A percentile compares a stretch with the other conserved stretches of the same genome.
These are phyloP conservation scores for Sordaria brevicollis DNA, from an alignment of 495 filamentous ascomycete genomes.

Conservation along the genomic window DNA sequence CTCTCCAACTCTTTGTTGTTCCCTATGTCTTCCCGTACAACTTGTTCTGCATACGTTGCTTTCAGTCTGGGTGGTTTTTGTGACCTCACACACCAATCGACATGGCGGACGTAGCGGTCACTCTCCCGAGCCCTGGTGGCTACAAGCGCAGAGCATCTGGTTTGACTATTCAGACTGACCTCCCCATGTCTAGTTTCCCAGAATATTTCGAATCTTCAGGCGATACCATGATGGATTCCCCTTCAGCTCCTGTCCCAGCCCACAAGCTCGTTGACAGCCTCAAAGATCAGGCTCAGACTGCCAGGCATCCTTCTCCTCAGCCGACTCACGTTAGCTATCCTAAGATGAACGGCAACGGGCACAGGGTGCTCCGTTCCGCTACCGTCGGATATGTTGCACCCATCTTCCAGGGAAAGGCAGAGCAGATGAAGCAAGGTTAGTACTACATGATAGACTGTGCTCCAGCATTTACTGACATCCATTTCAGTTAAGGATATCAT, in stretches of 20 bases:
- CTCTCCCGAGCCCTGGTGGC: slow-evolving; percentile 7
- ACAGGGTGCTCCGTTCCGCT: slow-evolving; percentile 67
- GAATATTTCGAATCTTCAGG: slow-evolving; percentile 27
- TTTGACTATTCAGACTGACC: slow-evolving; percentile 36
- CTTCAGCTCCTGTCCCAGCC: slow-evolving; percentile 13
- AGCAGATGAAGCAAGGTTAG: slow-evolving; percentile 86
- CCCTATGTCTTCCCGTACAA: background rate
- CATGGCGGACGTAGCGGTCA: slow-evolving; percentile 15
- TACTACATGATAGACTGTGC: background rate
- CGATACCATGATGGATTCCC: slow-evolving; percentile 23
- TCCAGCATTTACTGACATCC: slow-evolving; percentile 10
- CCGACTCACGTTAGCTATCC: slow-evolving; percentile 83
- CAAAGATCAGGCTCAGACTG: slow-evolving; percentile 14
- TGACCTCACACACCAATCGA: background rate
- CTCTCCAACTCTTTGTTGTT: background rate
- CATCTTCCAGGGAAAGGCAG: slow-evolving; percentile 85
- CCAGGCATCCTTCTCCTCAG: slow-evolving; percentile 69
- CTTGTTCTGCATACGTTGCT: background rate
- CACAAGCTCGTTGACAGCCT: slow-evolving; percentile 25
- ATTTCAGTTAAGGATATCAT: slow-evolving; percentile 32
- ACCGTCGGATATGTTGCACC: slow-evolving; percentile 95
- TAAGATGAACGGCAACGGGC: slow-evolving; percentile 43
- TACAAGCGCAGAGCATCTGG: slow-evolving; percentile 18
- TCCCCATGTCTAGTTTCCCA: slow-evolving; percentile 30
- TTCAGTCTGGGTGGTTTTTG: background rate